These are phyloP conservation scores for Penicillium cosmopolitanum DNA, from an alignment of 495 filamentous ascomycete genomes.

Conservation along the genomic window DNA sequence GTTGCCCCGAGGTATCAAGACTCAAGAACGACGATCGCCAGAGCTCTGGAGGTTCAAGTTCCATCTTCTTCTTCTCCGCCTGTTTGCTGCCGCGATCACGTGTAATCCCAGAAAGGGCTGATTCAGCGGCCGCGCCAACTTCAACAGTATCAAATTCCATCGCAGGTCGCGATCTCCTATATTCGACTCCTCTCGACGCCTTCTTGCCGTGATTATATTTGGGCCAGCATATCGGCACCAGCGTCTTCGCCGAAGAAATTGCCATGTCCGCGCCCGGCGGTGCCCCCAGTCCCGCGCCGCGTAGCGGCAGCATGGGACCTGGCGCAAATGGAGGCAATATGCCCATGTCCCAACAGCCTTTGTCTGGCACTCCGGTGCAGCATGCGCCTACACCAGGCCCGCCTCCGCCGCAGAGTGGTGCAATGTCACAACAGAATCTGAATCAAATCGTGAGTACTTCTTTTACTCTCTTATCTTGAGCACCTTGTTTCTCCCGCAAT, in stretches of 20 bases:
- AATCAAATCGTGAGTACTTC: conserved; percentile 85
- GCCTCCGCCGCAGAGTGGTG: conserved; percentile 47
- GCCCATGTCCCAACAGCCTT: conserved; percentile 54
- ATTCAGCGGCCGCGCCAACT: not conserved
- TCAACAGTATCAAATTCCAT: conserved; percentile 28
- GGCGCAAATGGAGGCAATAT: conserved; percentile 49
- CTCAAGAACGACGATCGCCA: too few species aligned
- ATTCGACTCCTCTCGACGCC: not conserved
- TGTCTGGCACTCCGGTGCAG: conserved; percentile 42
- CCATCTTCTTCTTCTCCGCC: too few species aligned
- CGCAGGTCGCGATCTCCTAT: conserved; percentile 6
- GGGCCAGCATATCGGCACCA: not conserved
- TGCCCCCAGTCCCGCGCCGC: conserved; percentile 52
- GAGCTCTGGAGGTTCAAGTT: too few species aligned
- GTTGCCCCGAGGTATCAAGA: too few species aligned
- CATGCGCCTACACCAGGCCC: conserved; percentile 43
- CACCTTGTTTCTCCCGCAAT: not conserved
- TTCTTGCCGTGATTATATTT: not conserved
- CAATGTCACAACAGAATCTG: conserved; percentile 80
- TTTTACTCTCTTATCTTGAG: not conserved
- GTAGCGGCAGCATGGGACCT: conserved; percentile 57
- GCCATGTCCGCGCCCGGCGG: conserved; percentile 53
- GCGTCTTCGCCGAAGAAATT: conserved; percentile 2
- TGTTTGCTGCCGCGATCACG: not conserved
- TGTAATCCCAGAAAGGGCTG: conserved; percentile 1